phyloP scores from a whole-genome alignment of 768 basidiomycete genomes.

The Auricularia cornea region DNA sequence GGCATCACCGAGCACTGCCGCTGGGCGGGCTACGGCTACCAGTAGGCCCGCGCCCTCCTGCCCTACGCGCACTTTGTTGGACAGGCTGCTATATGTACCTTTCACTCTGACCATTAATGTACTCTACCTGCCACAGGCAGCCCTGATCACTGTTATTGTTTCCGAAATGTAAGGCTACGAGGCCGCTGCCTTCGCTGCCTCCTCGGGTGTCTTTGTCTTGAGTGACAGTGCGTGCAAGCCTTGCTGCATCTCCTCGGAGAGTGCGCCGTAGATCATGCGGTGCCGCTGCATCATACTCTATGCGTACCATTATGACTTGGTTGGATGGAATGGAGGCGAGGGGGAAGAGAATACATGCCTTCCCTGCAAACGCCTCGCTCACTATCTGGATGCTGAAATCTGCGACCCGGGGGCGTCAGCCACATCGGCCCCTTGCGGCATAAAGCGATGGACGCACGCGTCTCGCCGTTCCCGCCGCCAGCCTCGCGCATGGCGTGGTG shows the following conservation, averaged over 20 bases:
- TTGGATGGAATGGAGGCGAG: no score
- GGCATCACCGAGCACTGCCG: background rate
- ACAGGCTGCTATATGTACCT: no score
- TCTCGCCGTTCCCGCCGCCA: constrained; percentile 63
- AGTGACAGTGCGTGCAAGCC: constrained; percentile 75
- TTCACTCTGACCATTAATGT: no score
- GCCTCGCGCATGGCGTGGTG: constrained; percentile 72
- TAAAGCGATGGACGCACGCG: constrained; percentile 49
- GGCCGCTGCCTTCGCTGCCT: constrained; percentile 17
- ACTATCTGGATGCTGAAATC: constrained; percentile 74
- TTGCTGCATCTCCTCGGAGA: constrained; percentile 59
- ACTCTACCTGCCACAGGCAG: background rate
- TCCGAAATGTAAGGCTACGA: background rate
- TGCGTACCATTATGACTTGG: constrained; percentile 4
- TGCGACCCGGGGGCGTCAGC: constrained; percentile 22
- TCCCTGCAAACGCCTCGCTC: constrained; percentile 64
- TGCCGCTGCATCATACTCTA: constrained; percentile 76
- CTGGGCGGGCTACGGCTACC: background rate
- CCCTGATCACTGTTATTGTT: background rate
- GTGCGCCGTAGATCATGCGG: constrained; percentile 63
- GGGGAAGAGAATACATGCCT: constrained; percentile 46
- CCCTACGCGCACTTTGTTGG: no score
- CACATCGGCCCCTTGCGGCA: constrained; percentile 13
- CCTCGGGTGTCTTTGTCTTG: constrained; percentile 62
- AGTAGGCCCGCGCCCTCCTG: background rate